Base-by-base conservation (phyloP, 169 alveolate species). In the Perkinsus marinus region DNA sequence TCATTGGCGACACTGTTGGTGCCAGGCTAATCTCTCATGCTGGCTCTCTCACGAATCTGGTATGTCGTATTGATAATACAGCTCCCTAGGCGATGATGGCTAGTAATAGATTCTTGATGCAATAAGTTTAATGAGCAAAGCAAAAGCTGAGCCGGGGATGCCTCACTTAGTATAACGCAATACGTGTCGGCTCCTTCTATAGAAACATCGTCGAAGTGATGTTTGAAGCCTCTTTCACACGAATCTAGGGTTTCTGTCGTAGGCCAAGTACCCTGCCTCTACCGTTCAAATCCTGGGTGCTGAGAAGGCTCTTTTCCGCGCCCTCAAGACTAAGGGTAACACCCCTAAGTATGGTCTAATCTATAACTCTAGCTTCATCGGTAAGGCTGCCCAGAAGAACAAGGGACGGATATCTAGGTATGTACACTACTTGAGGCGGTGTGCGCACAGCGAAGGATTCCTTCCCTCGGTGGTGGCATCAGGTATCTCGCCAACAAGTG, bases 311-410 rank as follows among this genome's bases (percentile, higher is more conserved):
- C 95, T 99, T 38, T 99, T 99, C 95, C 94, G 99, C 79, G 99
- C 99, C 0, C 94, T 99, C 90, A 99, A 98, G 95, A 97, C 99
- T 36, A 97, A 97, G 94, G 98, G 98, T 68, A 98, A 98, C 91
- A 99, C 99, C 38, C 99, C 99, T n/a, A 99, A 99, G 95, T 99
- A 98, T 94, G 99, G 99, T 3, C 95, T 99, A 13, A 95, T 99
- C 90, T 99, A 96, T 94, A 99, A 99, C 94, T 97, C 99, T 0
- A 95, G 98, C 47, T 98, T 97, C 95, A 98, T 99, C 90, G 99
- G 99, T 2, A 96, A 97, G 93, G 99, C 99, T 37, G 96, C 98
- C 39, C 95, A 95, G 89, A 97, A 98, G 94, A 96, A 98, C 95
- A 98, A 98, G 93, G 99, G 95, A 13, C 79, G 79, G 79, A 57